phyloP scores from a whole-genome alignment of 1,139 yeast genomes.

The Candida buenavistaensis region DNA sequence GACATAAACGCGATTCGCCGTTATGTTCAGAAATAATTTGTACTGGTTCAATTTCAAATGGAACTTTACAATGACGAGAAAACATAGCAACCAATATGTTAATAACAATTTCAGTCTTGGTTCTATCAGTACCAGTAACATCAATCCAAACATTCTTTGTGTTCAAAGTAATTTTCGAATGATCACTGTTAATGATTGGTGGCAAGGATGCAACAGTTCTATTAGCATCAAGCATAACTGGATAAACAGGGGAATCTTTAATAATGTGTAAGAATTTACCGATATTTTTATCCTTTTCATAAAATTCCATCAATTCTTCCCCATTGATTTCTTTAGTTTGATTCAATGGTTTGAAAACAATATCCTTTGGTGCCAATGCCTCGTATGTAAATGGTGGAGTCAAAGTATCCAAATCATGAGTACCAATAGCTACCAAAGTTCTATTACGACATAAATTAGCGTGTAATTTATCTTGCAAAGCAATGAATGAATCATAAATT shows the following conservation, averaged over 20 bases:
- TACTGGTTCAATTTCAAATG: constrained; percentile 86
- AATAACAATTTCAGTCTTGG: constrained; percentile 88
- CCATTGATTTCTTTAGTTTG: constrained; percentile 80
- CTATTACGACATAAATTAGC: constrained; percentile 95
- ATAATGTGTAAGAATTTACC: constrained; percentile 88
- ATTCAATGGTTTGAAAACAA: constrained; percentile 81
- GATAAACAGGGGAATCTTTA: constrained; percentile 85
- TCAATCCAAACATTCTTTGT: constrained; percentile 91
- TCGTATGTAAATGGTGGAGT: constrained; percentile 87
- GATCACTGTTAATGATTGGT: constrained; percentile 93
- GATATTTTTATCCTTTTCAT: constrained; percentile 85
- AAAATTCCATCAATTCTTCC: constrained; percentile 79
- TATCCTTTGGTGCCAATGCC: constrained; percentile 77
- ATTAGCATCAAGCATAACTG: constrained; percentile 80
- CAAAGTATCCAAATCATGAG: constrained; percentile 88
- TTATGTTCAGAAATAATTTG: constrained; percentile 83
- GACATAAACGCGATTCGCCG: constrained; percentile 72
- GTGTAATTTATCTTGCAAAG: constrained; percentile 95
- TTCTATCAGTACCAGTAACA: constrained; percentile 91
- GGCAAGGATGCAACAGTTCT: constrained; percentile 89
- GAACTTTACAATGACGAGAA: constrained; percentile 76
- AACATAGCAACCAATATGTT: constrained; percentile 96
- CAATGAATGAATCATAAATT: constrained; percentile 89
- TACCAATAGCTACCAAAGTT: constrained; percentile 96
- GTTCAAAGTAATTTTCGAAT: constrained; percentile 80